Evolutionary conservation across 768 basidiomycete species (phyloP), one percentile per base, ranked within the genome.

Genomic region (Baorangia bicolor): DNA sequence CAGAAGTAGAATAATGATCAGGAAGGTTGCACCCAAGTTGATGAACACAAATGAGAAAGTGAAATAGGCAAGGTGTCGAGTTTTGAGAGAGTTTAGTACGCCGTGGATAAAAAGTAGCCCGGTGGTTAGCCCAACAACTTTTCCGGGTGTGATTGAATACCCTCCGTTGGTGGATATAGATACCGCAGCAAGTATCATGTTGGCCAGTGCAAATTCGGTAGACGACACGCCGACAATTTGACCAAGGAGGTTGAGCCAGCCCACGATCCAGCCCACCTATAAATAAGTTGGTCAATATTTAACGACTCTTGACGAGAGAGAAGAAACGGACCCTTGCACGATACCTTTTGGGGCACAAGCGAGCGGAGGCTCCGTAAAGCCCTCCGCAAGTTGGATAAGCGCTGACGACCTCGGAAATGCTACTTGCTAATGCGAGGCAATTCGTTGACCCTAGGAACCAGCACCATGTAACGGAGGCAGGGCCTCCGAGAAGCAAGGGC

Each of bases 321-420:
- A 59, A 33, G 6, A 18, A 25, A 64, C 72, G 31, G 63, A 86
- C 88, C 66, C 75, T 81, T 37, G 88, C 83, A 49, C 88, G 82
- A 64, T 88, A 78, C 53, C 69, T 78, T 59, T 75, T 78, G 0
- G 88, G 89, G 6, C 84, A 83, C 10, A 90, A 73, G 64, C 84
- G 83, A n/a, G 88, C 87, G 27, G 88, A 90, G 4, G 89, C 89
- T n/a, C 88, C 88, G 61, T 90, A 90, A 4, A 69, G 47, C 10
- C 61, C 69, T 7, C 67, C 68, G 16, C 68, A 69, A 10, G 68
- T 72, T 38, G 69, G 69, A 59, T 66, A 70, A 3, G 70, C 69
- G 5, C 70, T 72, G 57, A 65, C 70, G 10, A 72, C 35, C 54
- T 72, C 70, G 4, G 70, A 33, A 25, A 72, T 61, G 13, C 71